phyloP scores from a whole-genome alignment of 2,329 filamentous ascomycete genomes.

The Hypomyces perniciosus region DNA sequence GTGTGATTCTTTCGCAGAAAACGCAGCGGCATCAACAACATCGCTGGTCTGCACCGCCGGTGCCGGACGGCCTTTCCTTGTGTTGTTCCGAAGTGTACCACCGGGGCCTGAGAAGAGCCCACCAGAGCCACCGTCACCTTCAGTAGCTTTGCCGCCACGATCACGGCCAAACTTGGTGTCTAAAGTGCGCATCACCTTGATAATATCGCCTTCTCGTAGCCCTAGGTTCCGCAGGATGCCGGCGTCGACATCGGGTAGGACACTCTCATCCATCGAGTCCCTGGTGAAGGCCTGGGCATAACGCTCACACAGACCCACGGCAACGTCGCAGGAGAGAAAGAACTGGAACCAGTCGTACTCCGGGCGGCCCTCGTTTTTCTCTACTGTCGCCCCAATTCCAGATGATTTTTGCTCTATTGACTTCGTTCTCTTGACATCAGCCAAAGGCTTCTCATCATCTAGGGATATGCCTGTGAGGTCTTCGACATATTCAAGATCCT shows the following conservation, averaged over 20 bases:
- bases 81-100: conserved; percentile 90
- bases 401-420: conserved; percentile 23
- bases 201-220: conserved; percentile 92
- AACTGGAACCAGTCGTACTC: conserved; percentile 99
- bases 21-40: conserved; percentile 79
- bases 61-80: conserved; percentile 80
- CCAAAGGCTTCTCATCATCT: conserved; percentile 90
- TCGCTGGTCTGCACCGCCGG: conserved; percentile 83
- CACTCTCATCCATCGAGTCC: conserved; percentile 94
- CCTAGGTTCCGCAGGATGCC: conserved; percentile 79
- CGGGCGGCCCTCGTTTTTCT: conserved; percentile 51
- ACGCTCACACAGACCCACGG: conserved; percentile 86
- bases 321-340: conserved; percentile 87
- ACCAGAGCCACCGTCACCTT: conserved; percentile 52
- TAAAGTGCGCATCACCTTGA: conserved; percentile 86
- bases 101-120: conserved; percentile 90
- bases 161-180: conserved; percentile 72
- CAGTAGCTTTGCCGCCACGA: conserved; percentile 42
- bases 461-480: conserved; percentile 78
- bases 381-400: conserved; percentile 56
- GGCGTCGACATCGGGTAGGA: conserved; percentile 82
- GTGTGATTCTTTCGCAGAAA: conserved; percentile 53
- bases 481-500: conserved; percentile 94
- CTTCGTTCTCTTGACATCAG: conserved; percentile 64
- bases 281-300: conserved; percentile 84